These are phyloP conservation scores for Wakefieldia striispora DNA, from an alignment of 768 basidiomycete species.

Conservation along the genomic window DNA sequence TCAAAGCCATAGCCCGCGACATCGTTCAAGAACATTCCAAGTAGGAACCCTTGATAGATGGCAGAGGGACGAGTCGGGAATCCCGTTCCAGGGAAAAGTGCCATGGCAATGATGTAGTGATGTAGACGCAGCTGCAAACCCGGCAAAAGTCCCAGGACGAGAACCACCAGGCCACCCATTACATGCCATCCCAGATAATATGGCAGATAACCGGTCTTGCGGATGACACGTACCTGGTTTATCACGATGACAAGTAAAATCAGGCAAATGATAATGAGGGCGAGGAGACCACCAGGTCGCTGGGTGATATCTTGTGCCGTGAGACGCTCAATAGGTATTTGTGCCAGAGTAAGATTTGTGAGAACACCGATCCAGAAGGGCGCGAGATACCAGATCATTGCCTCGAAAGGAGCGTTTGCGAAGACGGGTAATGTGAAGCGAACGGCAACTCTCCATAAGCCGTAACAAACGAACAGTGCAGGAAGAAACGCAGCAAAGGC, in stretches of 20 bases:
- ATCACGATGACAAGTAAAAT: slow-evolving; percentile 56
- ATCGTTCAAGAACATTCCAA: slow-evolving; percentile 82
- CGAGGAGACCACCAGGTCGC: slow-evolving; percentile 63
- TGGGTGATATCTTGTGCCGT: slow-evolving; percentile 63
- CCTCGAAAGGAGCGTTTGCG: slow-evolving; percentile 64
- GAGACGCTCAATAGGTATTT: slow-evolving; percentile 77
- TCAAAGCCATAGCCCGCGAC: slow-evolving; percentile 78
- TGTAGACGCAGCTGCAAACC: slow-evolving; percentile 70
- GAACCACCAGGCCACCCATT: slow-evolving; percentile 58
- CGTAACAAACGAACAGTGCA: slow-evolving; percentile 71
- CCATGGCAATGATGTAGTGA: slow-evolving; percentile 78
- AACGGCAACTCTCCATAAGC: slow-evolving; percentile 74
- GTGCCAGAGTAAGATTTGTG: slow-evolving; percentile 66
- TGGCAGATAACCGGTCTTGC: slow-evolving; percentile 82
- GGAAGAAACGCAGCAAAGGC: slow-evolving; percentile 80
- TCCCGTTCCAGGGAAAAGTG: slow-evolving; percentile 71
- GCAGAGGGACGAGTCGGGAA: slow-evolving; percentile 81
- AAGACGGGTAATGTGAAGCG: slow-evolving; percentile 75
- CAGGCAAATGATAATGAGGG: slow-evolving; percentile 66
- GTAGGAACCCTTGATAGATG: slow-evolving; percentile 75
- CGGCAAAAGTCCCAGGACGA: slow-evolving; percentile 69
- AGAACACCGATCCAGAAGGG: slow-evolving; percentile 80
- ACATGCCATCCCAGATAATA: slow-evolving; percentile 76
- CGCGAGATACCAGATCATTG: slow-evolving; percentile 68
- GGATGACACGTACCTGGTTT: slow-evolving; percentile 80